Percentiles rank a stretch among this genome's conserved stretches.
Evolutionary conservation across 139 green algal species (phyloP).

Genomic region (Prasinococcaceae sp.): DNA sequence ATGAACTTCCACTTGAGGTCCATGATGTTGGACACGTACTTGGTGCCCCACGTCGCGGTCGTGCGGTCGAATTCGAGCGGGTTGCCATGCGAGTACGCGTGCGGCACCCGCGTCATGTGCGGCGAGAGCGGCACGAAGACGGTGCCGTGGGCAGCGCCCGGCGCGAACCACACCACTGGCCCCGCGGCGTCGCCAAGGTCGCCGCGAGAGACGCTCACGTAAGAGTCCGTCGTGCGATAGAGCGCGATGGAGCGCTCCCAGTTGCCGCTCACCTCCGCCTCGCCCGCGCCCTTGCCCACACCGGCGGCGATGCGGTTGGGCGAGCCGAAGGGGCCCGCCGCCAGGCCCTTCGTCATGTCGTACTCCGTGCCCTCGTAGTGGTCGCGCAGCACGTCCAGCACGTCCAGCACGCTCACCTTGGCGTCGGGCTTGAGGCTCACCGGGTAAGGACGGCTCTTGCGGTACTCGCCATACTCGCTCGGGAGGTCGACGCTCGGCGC

Average conservation of each 20-base stretch:
- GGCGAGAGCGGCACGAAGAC: constrained; percentile 7
- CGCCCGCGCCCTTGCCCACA: not conserved
- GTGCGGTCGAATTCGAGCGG: not conserved
- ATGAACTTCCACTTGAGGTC: not conserved
- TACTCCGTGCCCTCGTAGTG: constrained; percentile 18
- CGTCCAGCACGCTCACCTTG: not conserved
- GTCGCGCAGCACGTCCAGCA: constrained; percentile 3
- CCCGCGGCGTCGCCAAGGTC: not conserved
- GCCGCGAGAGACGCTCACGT: not conserved
- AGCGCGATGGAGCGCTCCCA: constrained; percentile 11
- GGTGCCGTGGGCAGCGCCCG: constrained; percentile 4
- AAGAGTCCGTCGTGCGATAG: constrained; percentile 10
- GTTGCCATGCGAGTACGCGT: not conserved
- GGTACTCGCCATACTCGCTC: no score
- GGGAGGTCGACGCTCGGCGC: no score
- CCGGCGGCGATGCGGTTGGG: constrained; percentile 8
- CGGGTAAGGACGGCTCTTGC: not conserved
- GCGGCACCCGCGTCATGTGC: not conserved
- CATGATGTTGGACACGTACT: constrained; percentile 3
- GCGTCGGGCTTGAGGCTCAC: not conserved
- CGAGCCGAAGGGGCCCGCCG: constrained; percentile 11
- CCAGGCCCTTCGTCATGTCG: constrained; percentile 12
- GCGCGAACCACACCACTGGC: constrained; percentile 7
- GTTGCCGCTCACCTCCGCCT: not conserved
- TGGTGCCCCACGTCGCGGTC: not conserved